A percentile compares a stretch with the other conserved stretches of the same genome.
Conservation (phyloP, 768 basidiomycete species). For the Ramaria sp. region DNA sequence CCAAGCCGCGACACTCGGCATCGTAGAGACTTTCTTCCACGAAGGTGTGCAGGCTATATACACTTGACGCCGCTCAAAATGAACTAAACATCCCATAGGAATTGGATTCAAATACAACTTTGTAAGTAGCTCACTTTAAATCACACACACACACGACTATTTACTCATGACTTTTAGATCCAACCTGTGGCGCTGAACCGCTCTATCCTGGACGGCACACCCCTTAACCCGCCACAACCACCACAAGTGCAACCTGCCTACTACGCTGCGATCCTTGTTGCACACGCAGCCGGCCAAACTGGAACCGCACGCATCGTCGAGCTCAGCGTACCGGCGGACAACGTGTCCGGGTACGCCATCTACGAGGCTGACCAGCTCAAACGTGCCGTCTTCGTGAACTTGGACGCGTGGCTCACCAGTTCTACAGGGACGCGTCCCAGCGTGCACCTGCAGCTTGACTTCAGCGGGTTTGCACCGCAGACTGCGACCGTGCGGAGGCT, state of each 20-base stretch:
- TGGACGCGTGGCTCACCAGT: slow-evolving; percentile 31
- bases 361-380: slow-evolving; percentile 35
- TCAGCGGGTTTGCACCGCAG: slow-evolving; percentile 18
- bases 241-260: slow-evolving; percentile 59
- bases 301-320: slow-evolving; percentile 34
- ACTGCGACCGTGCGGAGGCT: slow-evolving; percentile 38
- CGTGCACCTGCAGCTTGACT: slow-evolving; percentile 29
- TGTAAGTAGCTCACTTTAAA: slow-evolving; percentile 20
- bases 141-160: background rate
- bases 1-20: slow-evolving; percentile 44
- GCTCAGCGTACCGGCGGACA: slow-evolving; percentile 31
- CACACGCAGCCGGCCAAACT: slow-evolving; percentile 43
- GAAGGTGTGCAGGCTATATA: slow-evolving; percentile 61
- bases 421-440: slow-evolving; percentile 24
- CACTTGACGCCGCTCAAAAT: too few species aligned
- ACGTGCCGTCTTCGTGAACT: slow-evolving; percentile 50
- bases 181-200: slow-evolving; percentile 50
- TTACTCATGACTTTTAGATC: slow-evolving; percentile 35
- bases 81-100: slow-evolving; percentile 15
- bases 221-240: slow-evolving; percentile 35
- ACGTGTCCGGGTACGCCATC: slow-evolving; percentile 51
- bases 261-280: slow-evolving; percentile 51
- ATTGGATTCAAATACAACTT: slow-evolving; percentile 64
- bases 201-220: slow-evolving; percentile 44
- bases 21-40: slow-evolving; percentile 49